These are phyloP conservation scores for sunflower (Helianthus annuus) DNA, from an alignment of 129 eudicot species.

Conservation along the genomic window HanXRQr2.0-SUNRISE NC_035439.2:35177245-35177744, in stretches of 20 bases:
- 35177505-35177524: too few relatives aligned
- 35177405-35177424: conserved; percentile 47
- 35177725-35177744: conserved; percentile 54
- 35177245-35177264: too few relatives aligned
- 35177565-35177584: conserved; percentile 78
- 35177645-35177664: too few relatives aligned
- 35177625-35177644: too few relatives aligned
- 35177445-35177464: too few relatives aligned
- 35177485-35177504: background rate
- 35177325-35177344: conserved; percentile 51
- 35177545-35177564: conserved; percentile 40
- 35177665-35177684: conserved; percentile 87
- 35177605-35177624: too few relatives aligned
- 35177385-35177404: conserved; percentile 79
- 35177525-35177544: conserved; percentile 26
- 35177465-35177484: background rate
- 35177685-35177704: conserved; percentile 79
- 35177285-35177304: too few relatives aligned
- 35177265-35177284: too few relatives aligned
- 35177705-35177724: conserved; percentile 83
- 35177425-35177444: conserved; percentile 50
- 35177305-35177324: too few relatives aligned
- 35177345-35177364: conserved; percentile 60
- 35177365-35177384: conserved; percentile 48
- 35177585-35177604: too few relatives aligned